Conservation (phyloP, 176 grass and related monocot species). For the Metroxylon sagu region DNA sequence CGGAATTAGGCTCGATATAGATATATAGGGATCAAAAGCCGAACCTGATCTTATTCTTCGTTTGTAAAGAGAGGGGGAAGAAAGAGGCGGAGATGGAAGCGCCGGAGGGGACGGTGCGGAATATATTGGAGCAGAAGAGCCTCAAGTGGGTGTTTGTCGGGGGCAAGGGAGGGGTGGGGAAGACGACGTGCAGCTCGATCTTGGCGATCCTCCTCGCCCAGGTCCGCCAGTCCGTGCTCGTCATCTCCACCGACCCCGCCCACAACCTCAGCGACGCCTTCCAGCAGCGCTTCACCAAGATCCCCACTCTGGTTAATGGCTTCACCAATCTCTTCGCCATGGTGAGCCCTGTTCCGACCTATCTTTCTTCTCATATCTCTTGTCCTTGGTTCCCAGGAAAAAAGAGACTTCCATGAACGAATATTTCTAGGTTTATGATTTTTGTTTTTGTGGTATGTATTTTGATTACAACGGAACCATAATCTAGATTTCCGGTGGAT, state of each 20-base stretch:
- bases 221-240: constrained; percentile 81
- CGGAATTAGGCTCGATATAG: too few species aligned
- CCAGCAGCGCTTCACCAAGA: constrained; percentile 98
- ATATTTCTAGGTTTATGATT: too few species aligned
- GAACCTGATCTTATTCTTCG: too few species aligned
- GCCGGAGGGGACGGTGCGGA: constrained; percentile 69
- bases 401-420: too few species aligned
- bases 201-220: constrained; percentile 74
- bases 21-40: too few species aligned
- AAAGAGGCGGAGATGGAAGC: constrained; percentile 34
- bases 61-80: neutral
- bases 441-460: too few species aligned
- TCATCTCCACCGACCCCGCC: constrained; percentile 99
- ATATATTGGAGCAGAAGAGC: constrained; percentile 79
- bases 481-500: too few species aligned
- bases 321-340: constrained; percentile 97
- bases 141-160: constrained; percentile 99
- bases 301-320: constrained; percentile 94
- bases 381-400: too few species aligned
- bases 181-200: constrained; percentile 98
- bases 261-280: constrained; percentile 99
- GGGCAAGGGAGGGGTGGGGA: constrained; percentile 96
- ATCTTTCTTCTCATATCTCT: neutral
- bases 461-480: too few species aligned
- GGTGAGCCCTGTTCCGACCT: constrained; percentile 25